phyloP scores from a whole-genome alignment of 129 eudicot species.

The Pseudognaphalium luteoalbum region DNA sequence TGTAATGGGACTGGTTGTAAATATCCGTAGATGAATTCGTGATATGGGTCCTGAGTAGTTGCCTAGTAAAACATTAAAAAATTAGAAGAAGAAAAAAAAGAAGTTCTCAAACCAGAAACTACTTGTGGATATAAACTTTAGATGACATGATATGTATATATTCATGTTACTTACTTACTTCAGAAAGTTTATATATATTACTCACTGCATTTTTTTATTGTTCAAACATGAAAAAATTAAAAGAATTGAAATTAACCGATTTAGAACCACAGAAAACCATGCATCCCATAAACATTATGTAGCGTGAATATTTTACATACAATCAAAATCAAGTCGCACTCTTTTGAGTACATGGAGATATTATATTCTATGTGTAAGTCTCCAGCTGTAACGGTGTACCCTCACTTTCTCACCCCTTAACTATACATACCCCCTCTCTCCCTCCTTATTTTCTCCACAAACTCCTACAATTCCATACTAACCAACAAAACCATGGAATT shows the following conservation, averaged over 20 bases:
- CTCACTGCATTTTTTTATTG: no score
- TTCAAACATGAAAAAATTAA: no score
- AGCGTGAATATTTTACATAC: background rate
- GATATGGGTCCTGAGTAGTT: no score
- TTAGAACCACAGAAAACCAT: conserved; percentile 28
- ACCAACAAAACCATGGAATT: conserved; percentile 52
- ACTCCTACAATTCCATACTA: conserved; percentile 22
- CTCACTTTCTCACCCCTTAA: conserved; percentile 10
- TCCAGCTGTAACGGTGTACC: conserved; percentile 1
- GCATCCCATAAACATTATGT: conserved; percentile 19
- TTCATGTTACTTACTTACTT: background rate
- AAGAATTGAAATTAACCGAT: background rate
- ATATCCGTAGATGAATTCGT: no score
- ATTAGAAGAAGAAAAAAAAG: no score
- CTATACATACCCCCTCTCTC: conserved; percentile 53
- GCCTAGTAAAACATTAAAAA: no score
- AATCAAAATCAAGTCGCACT: background rate
- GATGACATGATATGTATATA: no score
- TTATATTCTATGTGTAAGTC: conserved; percentile 9
- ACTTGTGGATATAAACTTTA: no score
- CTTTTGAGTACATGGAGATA: conserved; percentile 10
- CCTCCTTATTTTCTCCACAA: conserved; percentile 38
- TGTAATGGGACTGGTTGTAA: no score
- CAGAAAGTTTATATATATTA: background rate
- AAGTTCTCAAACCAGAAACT: no score